Evolutionary conservation across 805 yeast species (phyloP), one percentile per base, ranked within the genome.

Genomic region (Babjeviella inositovora): DNA sequence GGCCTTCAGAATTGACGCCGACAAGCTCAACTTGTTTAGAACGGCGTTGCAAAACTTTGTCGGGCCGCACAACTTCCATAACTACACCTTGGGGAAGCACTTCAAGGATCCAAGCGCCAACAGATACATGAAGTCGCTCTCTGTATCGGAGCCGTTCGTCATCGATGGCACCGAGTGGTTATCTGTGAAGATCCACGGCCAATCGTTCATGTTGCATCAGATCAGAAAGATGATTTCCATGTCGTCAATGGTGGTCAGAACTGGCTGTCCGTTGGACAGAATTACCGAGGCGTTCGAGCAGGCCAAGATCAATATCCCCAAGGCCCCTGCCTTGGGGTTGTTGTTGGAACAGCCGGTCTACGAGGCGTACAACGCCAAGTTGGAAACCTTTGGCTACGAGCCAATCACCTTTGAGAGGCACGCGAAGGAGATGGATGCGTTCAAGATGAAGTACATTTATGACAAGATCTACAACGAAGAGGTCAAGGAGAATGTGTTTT

Each of bases 161-260:
- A 85, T 87, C 34, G 80, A 85, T 40, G 84, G 80, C 22, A 84
- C 95, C 5, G 97, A 90, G 43, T 90, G 98, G 98, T 64, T 81
- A 2, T 80, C 94, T 2, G 75, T 90, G 39, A 85, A 87, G 53
- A 81, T 90, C 34, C 98, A 90, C 46, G 98, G 98, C 6, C 98
- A 90, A 52, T 81, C 95, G 4, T 90, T 90, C 49, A 90, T 90
- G 97, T 61, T 90, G 32, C 97, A 87, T 51, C 98, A 87, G 59
- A 90, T 90, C 41, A 71, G 98, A 44, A 90, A 90, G 45, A 90
- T 90, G 97, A 81, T 90, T 29, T 87, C 95, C 12, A 75, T 87
- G 92, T 93, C 93, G 2, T 68, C 85, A 0, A 57, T 87, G 27
- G 69, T 79, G 10, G 71, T 87, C 12, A 65, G 98, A 41, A 72